phyloP scores from a whole-genome alignment of 139 green algal species.

The Tetradesmus lagerheimii region DNA sequence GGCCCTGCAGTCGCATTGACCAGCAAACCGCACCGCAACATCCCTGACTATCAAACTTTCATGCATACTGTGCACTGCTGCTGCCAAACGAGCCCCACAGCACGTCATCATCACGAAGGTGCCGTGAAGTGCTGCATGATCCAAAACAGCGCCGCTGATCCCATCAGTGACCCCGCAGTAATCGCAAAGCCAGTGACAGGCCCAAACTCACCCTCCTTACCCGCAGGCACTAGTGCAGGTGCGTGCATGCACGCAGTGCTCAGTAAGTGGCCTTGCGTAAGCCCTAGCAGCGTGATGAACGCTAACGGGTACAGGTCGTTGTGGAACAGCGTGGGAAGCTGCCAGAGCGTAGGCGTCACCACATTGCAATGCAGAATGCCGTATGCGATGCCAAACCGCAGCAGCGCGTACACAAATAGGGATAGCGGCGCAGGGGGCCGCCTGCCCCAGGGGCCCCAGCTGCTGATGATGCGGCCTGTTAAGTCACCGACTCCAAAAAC shows the following conservation, averaged over 20 bases:
- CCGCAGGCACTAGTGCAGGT: slow-evolving; percentile 48
- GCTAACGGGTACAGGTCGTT: slow-evolving; percentile 32
- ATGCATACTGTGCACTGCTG: too few relatives aligned
- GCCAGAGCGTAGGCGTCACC: slow-evolving; percentile 45
- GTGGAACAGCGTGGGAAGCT: slow-evolving; percentile 46
- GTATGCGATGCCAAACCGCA: slow-evolving; percentile 39
- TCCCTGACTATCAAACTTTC: too few relatives aligned
- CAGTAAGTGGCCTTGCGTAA: slow-evolving; percentile 57
- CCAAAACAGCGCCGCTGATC: slow-evolving; percentile 44
- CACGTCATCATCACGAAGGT: too few relatives aligned
- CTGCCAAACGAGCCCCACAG: too few relatives aligned
- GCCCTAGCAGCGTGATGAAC: slow-evolving; percentile 49
- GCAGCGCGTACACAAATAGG: slow-evolving; percentile 37
- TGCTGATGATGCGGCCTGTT: slow-evolving; percentile 40
- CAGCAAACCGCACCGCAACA: too few relatives aligned
- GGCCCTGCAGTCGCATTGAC: too few relatives aligned
- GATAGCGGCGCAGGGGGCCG: slow-evolving; percentile 16
- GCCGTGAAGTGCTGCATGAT: slow-evolving; percentile 69
- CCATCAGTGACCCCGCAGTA: slow-evolving; percentile 39
- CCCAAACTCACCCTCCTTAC: slow-evolving; percentile 44
- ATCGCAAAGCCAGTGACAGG: slow-evolving; percentile 48
- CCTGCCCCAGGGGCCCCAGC: slow-evolving; percentile 46
- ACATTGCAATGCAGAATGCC: slow-evolving; percentile 55
- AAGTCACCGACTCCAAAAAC: slow-evolving; percentile 54
- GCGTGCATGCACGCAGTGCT: slow-evolving; percentile 56